Evolutionary conservation across 108 stramenopile species (phyloP).

Genomic region (Pseudonitzschia delicatissima): DNA sequence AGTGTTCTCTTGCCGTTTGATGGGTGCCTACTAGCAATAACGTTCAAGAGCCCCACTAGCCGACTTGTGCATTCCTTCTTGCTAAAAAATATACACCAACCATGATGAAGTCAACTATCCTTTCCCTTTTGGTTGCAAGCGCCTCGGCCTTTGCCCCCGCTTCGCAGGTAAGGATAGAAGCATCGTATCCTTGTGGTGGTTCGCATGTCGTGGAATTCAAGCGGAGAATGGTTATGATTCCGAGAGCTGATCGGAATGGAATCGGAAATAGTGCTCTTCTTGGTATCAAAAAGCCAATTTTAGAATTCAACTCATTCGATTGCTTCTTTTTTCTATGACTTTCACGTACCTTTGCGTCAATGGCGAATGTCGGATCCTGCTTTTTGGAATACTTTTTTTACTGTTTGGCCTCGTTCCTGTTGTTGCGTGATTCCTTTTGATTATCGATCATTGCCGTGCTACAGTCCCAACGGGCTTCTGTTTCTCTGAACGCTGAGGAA

Average conservation of each 20-base stretch:
- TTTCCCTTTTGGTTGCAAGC: constrained; percentile 59
- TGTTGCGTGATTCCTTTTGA: too few relatives aligned
- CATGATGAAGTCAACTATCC: constrained; percentile 45
- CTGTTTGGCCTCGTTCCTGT: too few relatives aligned
- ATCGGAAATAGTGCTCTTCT: too few relatives aligned
- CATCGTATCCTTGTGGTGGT: background rate
- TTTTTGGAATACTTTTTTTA: too few relatives aligned
- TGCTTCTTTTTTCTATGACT: background rate
- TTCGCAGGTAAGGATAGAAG: constrained; percentile 33
- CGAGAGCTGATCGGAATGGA: too few relatives aligned
- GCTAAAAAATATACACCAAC: constrained; percentile 9
- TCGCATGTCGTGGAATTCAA: background rate
- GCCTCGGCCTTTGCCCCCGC: constrained; percentile 80
- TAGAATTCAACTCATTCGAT: background rate
- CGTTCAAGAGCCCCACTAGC: too few relatives aligned
- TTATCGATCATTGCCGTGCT: too few relatives aligned
- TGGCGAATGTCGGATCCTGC: too few relatives aligned
- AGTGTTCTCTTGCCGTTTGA: too few relatives aligned
- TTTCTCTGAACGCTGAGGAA: constrained; percentile 70
- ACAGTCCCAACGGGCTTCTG: constrained; percentile 24
- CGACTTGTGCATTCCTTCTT: background rate
- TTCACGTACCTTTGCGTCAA: background rate
- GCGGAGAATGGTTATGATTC: background rate
- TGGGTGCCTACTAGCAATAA: too few relatives aligned
- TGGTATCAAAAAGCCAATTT: background rate